Evolutionary conservation across 345 rosid species (phyloP), one percentile per base, ranked within the genome.

Genomic region (Ailanthus altissimus): DNA sequence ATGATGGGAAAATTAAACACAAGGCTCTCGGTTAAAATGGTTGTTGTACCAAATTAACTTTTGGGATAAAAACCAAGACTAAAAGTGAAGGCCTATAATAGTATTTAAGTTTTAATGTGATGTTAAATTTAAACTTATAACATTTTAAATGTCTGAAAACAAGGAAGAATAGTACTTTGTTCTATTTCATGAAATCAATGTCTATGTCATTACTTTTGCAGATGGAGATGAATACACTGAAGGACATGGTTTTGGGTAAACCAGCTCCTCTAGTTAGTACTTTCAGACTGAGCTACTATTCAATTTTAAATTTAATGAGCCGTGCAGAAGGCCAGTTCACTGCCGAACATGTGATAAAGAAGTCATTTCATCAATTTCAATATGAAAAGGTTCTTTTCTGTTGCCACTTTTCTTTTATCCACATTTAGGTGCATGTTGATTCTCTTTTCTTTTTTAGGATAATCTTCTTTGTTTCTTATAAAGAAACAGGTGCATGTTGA

Each of bases 261-360:
- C 99, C 99, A 43, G 99, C 99, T 72, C 99, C 99, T 75, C 88
- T 93, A 74, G 93, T 96, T 78, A 96, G 99, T 85, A 96, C 99
- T 69, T 96, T 96, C 84, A 90, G 99, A 85, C 82, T 96, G 81
- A 96, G 99, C 82, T 93, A 96, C 86, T 96, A 93, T 84, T 91
- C 99, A 70, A 96, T 96, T 81, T 88, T 96, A 86, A 96, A 96
- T 86, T 79, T 96, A 80, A 82, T 93, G 95, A 96, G 98, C 86
- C 99, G 98, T 70, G 98, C 98, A 6, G 98, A 96, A 90, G 99
- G 98, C 62, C 98, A 93, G 85, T 92, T 96, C 77, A 91, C 97
- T 70, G 98, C 99, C 70, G 99, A 96, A 84, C 95, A 92, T 84
- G 97, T 93, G 65, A 93, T 96, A 83, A 89, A 75, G 84, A 93